Base-by-base conservation (phyloP, 2,329 filamentous ascomycete genomes). In the Xylariaceae sp. region DNA sequence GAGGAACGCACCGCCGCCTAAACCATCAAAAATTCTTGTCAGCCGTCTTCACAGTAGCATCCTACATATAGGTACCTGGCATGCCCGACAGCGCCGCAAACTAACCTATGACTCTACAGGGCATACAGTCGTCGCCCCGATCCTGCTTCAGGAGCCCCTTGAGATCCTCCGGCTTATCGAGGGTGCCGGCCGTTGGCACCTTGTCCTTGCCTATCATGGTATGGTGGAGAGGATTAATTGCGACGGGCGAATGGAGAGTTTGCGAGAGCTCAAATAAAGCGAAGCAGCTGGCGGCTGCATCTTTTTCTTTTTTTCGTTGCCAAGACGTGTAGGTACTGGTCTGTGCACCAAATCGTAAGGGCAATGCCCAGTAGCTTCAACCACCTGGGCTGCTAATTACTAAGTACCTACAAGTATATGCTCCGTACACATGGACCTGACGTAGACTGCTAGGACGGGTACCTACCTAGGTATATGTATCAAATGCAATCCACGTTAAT, bases 1-100 rank as follows among this genome's bases (percentile, higher is more conserved):
- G 53, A 91, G 78, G 61, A 95, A 91, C 1, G 89, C 88, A 40
- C 86, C 81, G 67, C 89, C 88, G 44, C 90, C 90, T 93, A 37
- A 37, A 16, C 26, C 32, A 37, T 37, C 3, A 16, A 37, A 3
- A 37, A 37, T 56, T 32, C 47, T n/a, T 20, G 44, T 60, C 41
- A 63, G 60, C 23, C 32, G 37, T 42, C 16, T 18, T 44, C 16
- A 54, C 40, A 46, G 20, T 48, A 37, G 9, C 3, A 37, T 37
- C 32, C 32, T 37, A 12, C 14, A 3, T 37, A 7, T 14, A 16
- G 9, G 5, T 12, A 37, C 14, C 9, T n/a, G n/a, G n/a, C n/a
- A n/a, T n/a, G n/a, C n/a, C 20, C 56, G 19, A 7, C 10, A 41
- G 44, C 7, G 20, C 18, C 16, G 48, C 7, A 32, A 20, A 77